Evolutionary conservation across 2,329 filamentous ascomycete genomes (phyloP).

Genomic region (Ceratocystis eucalypticola): DNA sequence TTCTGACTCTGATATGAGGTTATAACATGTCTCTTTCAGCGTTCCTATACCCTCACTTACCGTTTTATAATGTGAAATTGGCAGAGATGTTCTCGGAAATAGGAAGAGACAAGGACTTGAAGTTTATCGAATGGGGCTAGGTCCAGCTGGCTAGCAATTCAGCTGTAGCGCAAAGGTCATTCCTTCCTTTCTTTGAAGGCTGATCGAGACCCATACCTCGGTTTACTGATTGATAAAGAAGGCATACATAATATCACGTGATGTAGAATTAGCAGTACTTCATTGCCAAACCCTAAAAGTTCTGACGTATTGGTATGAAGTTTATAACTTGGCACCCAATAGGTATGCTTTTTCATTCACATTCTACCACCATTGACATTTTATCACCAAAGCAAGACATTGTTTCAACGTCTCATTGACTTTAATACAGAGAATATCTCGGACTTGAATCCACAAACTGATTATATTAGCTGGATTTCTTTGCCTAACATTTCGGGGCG

Average conservation of each 20-base stretch:
- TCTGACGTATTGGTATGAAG: too few species aligned
- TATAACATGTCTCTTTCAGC: not conserved
- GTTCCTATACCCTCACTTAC: not conserved
- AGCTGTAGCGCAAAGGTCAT: not conserved
- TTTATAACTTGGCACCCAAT: not conserved
- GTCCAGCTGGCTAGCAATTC: not conserved
- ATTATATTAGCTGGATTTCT: constrained; percentile 69
- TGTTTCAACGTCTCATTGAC: not conserved
- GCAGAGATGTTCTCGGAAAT: not conserved
- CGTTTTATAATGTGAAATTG: not conserved
- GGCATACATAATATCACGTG: not conserved
- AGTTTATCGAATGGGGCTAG: too few species aligned
- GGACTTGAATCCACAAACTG: not conserved
- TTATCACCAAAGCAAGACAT: not conserved
- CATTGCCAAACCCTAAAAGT: too few species aligned
- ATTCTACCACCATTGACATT: not conserved
- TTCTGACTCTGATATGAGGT: not conserved
- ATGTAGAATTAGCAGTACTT: too few species aligned
- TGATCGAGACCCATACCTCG: not conserved
- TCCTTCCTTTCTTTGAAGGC: not conserved
- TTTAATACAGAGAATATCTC: not conserved
- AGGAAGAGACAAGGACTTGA: too few species aligned
- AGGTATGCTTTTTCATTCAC: not conserved
- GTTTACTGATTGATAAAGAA: not conserved
- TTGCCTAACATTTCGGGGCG: constrained; percentile 81